Evolutionary conservation across 129 eudicot genomes (phyloP), one percentile per base, ranked within the genome.

Genomic region (Escallonia herrerae): DNA sequence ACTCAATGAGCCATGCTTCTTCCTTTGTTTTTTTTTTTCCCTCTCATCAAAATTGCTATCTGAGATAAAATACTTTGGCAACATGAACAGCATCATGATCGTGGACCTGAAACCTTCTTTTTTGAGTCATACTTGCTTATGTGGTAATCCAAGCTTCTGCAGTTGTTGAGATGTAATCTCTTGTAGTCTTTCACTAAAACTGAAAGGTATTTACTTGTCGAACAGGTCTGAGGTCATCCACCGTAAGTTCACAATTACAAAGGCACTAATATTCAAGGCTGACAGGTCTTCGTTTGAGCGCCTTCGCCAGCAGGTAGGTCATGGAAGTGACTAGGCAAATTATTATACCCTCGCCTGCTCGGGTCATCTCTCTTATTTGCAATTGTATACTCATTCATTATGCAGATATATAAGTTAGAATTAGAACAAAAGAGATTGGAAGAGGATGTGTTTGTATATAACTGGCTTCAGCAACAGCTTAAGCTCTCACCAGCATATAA

Each of bases 381-480:
- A 22, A 22, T 22, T 22, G 33, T 22, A 22, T 22, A 22, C 33
- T 22, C 33, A 22, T 69, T 44, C 48, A 9, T 56, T 11, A 15
- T 77, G 74, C 78, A 87, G 95, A 83, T 87, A 63, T 80, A 71
- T 84, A 87, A 82, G 78, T 74, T 87, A 73, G 95, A 87, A 72
- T 72, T 84, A 59, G 95, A 87, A 72, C 90, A 81, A 47, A 83
- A 87, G 83, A 81, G 95, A 65, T 51, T 87, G 66, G 91, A 87
- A 80, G 95, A 87, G 79, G 95, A 87, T 74, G 82, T 80, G 53
- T 79, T 74, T 77, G 91, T 84, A 55, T 87, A 84, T 80, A 87
- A 87, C 66, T 84, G 88, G 95, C 91, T 87, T 56, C 95, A 87
- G 57, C 80, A 84, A 76, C 91, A 87, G 68, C 86, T 87, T 56